Percentiles rank a stretch among this genome's conserved stretches.
Evolutionary conservation across 768 basidiomycete species (phyloP).

Genomic region (Hericium coralloides): DNA sequence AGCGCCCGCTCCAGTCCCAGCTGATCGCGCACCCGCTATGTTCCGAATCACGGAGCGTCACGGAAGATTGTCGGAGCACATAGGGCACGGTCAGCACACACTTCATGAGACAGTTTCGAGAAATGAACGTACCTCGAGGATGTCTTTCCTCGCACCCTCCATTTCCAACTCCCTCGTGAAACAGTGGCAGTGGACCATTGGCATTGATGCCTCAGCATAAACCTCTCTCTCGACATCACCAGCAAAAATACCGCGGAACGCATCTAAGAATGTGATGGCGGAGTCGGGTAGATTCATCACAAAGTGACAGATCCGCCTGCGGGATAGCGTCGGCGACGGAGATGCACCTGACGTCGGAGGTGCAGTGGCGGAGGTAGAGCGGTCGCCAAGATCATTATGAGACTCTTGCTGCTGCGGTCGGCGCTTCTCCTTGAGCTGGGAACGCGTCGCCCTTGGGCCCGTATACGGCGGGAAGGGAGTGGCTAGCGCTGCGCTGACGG

Average conservation of each 20-base stretch:
- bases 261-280: slow-evolving; percentile 83
- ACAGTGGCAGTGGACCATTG: slow-evolving; percentile 93
- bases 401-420: slow-evolving; percentile 20
- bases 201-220: slow-evolving; percentile 39
- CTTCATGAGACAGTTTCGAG: not conserved
- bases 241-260: slow-evolving; percentile 70
- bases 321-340: slow-evolving; percentile 22
- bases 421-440: slow-evolving; percentile 38
- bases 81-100: not conserved
- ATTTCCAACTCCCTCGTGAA: slow-evolving; percentile 81
- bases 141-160: slow-evolving; percentile 64
- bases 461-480: slow-evolving; percentile 57
- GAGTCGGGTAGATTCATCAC: slow-evolving; percentile 98
- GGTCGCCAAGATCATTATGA: not conserved
- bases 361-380: slow-evolving; percentile 3
- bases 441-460: slow-evolving; percentile 21
- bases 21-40: slow-evolving; percentile 62
- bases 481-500: slow-evolving; percentile 42
- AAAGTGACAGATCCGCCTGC: slow-evolving; percentile 68
- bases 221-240: slow-evolving; percentile 30
- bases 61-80: too few species aligned
- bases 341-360: not conserved
- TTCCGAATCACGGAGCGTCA: slow-evolving; percentile 6
- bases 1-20: slow-evolving; percentile 22
- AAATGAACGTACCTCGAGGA: slow-evolving; percentile 56